Conservation (phyloP, 208 protist genomes). For the Wallacemonas sp. region DNA sequence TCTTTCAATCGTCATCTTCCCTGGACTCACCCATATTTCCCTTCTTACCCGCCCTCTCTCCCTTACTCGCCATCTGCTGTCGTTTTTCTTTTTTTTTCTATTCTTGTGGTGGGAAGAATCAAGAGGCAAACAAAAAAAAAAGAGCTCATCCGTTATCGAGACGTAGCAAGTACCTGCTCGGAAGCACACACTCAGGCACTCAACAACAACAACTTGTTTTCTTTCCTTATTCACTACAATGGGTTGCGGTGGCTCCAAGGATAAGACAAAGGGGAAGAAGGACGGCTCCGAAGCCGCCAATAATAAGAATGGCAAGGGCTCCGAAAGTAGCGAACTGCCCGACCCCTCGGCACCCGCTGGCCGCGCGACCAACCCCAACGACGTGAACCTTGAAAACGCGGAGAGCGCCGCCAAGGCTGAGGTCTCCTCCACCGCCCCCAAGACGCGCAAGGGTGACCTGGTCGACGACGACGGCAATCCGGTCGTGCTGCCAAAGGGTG, state of each 20-base stretch:
- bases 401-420: background rate
- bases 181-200: no score
- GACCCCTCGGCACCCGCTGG: slow-evolving; percentile 19
- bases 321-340: background rate
- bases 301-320: slow-evolving; percentile 10
- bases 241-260: slow-evolving; percentile 53
- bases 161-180: background rate
- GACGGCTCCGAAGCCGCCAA: background rate
- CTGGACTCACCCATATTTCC: no score
- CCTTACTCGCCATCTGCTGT: no score
- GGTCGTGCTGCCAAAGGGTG: slow-evolving; percentile 70
- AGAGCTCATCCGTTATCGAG: background rate
- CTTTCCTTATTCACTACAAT: slow-evolving; percentile 21
- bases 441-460: slow-evolving; percentile 13
- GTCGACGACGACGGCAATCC: slow-evolving; percentile 57
- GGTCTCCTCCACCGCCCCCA: slow-evolving; percentile 11
- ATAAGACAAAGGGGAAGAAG: slow-evolving; percentile 16
- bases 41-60: no score
- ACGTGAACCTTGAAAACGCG: slow-evolving; percentile 11
- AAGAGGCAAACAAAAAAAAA: slow-evolving; percentile 12
- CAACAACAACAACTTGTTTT: slow-evolving; percentile 10
- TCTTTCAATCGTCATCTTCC: no score
- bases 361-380: slow-evolving; percentile 21
- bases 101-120: background rate
- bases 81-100: slow-evolving; percentile 7